phyloP scores from a whole-genome alignment of 345 rosid genomes.

The Adansonia digitata region DNA sequence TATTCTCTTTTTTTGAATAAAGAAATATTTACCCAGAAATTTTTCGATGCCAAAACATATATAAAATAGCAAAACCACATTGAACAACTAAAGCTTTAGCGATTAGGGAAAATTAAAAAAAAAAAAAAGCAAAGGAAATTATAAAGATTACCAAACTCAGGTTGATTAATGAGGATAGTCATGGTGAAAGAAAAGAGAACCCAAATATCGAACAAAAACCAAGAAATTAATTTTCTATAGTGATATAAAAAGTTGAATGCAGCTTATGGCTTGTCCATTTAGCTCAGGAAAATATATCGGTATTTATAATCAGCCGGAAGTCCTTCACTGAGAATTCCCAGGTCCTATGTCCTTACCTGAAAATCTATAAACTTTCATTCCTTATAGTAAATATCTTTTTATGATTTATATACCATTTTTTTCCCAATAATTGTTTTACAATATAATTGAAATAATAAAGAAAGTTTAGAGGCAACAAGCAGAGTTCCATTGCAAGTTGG shows the following conservation, averaged over 20 bases:
- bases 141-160: conserved; percentile 31
- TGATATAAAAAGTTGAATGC: background rate
- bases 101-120: background rate
- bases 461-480: background rate
- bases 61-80: background rate
- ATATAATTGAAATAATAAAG: background rate
- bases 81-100: background rate
- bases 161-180: conserved; percentile 48
- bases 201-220: background rate
- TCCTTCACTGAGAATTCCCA: conserved; percentile 48
- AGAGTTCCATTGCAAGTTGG: background rate
- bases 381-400: background rate
- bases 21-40: background rate
- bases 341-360: conserved; percentile 35
- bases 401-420: background rate
- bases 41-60: background rate
- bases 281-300: background rate
- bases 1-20: background rate
- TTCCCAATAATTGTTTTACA: background rate
- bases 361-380: conserved; percentile 1
- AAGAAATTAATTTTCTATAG: background rate
- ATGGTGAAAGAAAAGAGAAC: conserved; percentile 25
- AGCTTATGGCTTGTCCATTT: background rate
- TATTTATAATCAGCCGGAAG: conserved; percentile 50
- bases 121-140: background rate